phyloP scores from a whole-genome alignment of 768 basidiomycete species.

The Termitomyces sp. region DNA sequence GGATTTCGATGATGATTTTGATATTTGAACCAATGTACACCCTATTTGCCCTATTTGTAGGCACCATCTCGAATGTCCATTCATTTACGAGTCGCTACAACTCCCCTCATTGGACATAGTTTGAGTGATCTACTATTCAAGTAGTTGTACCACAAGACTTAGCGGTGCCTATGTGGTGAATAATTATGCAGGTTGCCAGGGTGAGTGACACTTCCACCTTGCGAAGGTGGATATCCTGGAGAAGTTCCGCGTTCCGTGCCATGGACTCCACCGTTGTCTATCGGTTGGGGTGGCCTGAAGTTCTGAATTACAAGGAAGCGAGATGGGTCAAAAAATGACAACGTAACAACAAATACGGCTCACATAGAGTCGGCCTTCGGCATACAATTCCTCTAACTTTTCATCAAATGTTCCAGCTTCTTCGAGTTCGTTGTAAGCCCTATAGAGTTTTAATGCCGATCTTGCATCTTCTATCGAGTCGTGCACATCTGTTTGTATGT shows the following conservation, averaged over 20 bases:
- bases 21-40: slow-evolving; percentile 29
- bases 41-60: neutral
- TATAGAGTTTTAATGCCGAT: slow-evolving; percentile 80
- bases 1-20: slow-evolving; percentile 64
- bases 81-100: neutral
- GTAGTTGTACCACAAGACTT: neutral
- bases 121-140: neutral
- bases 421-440: slow-evolving; percentile 74
- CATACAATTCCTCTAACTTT: slow-evolving; percentile 82
- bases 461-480: slow-evolving; percentile 98
- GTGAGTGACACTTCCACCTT: neutral
- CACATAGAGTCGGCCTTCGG: slow-evolving; percentile 71
- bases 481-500: slow-evolving; percentile 91
- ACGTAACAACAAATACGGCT: slow-evolving; percentile 17
- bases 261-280: neutral
- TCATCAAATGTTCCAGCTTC: slow-evolving; percentile 75
- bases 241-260: slow-evolving; percentile 5
- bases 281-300: slow-evolving; percentile 15
- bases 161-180: slow-evolving; percentile 4
- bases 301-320: slow-evolving; percentile 10
- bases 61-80: neutral
- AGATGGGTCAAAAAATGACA: neutral
- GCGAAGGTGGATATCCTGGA: slow-evolving; percentile 2
- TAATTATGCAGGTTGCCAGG: neutral
- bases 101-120: neutral